phyloP scores from a whole-genome alignment of 139 green algal genomes.

The Haematococcus lacustris region DNA sequence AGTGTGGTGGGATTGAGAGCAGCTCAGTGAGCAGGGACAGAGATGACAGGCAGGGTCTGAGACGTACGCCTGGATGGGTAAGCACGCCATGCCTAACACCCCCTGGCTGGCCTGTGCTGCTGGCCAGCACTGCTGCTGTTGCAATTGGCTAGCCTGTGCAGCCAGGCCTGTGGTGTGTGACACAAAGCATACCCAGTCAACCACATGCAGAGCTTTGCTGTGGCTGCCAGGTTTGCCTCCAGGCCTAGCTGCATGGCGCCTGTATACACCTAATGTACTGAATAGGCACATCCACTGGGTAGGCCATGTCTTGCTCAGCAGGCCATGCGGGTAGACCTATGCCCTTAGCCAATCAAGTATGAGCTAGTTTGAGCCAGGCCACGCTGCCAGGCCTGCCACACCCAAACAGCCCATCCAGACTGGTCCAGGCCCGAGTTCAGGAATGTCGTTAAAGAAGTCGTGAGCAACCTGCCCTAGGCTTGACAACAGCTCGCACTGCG shows the following conservation, averaged over 20 bases:
- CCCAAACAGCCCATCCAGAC: too few relatives aligned
- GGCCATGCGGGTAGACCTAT: too few relatives aligned
- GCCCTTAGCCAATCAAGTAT: too few relatives aligned
- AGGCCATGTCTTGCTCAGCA: too few relatives aligned
- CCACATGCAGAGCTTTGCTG: not conserved
- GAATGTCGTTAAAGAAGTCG: too few relatives aligned
- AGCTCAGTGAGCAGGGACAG: not conserved
- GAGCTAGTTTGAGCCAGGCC: too few relatives aligned
- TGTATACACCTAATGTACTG: too few relatives aligned
- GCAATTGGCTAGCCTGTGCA: not conserved
- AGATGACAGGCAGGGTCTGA: not conserved
- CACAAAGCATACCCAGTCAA: not conserved
- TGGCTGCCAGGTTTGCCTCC: too few relatives aligned
- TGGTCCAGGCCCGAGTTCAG: too few relatives aligned
- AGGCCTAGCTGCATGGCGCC: too few relatives aligned
- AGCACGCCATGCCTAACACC: not conserved
- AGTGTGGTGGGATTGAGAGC: not conserved
- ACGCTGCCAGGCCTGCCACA: too few relatives aligned
- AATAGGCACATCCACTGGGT: too few relatives aligned
- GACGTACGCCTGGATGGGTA: not conserved
- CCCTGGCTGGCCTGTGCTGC: not conserved
- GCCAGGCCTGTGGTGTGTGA: not conserved
- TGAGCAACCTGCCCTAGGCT: not conserved
- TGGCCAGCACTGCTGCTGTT: not conserved
- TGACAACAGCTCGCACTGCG: not conserved